Base-by-base conservation (phyloP, 805 yeast species). In the Starmerella geochares region DNA sequence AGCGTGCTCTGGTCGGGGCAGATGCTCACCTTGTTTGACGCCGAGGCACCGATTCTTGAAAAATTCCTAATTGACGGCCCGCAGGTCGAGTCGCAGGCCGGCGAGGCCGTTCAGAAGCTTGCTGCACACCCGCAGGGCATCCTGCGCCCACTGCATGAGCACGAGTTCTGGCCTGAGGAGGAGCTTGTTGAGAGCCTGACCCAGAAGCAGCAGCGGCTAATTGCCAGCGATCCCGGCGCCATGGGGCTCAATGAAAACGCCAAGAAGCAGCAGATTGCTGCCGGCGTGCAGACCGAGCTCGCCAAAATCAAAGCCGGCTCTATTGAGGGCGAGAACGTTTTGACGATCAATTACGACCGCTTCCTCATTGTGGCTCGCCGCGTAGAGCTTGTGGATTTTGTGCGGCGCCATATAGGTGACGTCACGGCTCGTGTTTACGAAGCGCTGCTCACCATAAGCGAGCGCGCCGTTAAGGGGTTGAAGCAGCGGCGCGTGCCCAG, bases 1-100 rank as follows among this genome's bases (percentile, higher is more conserved):
- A 65, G 75, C 49, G 68, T 86, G 47, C 64, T 87, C 16, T 85
- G 87, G 65, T 71, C 87, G 7, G 96, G 95, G 38, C 84, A 83
- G 48, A 78, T 87, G 52, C 71, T 86, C 37, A 14, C 46, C 1
- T 9, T 52, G 71, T 55, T 57, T 19, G 23, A 77, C 14, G 68
- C 67, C 20, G 67, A 66, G 31, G 79, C 83, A 1, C 78, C 78
- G 47, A 74, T 84, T 20, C 69, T 84, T 11, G 86, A 81, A 59
- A 83, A 82, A 59, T 67, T 86, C 39, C 62, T 85, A n/a, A 73
- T 78, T 4, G 67, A 77, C 48, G 96, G 95, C 0, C 79, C 80
- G 58, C 62, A 86, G 48, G 73, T 78, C 4, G 67, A 77, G 2
- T 64, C 68, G 2, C 86, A 82, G 17, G 33, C 38, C 13, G 28